These are phyloP conservation scores for Talaromyces liani DNA, from an alignment of 495 filamentous ascomycete species.

Conservation along the genomic window DNA sequence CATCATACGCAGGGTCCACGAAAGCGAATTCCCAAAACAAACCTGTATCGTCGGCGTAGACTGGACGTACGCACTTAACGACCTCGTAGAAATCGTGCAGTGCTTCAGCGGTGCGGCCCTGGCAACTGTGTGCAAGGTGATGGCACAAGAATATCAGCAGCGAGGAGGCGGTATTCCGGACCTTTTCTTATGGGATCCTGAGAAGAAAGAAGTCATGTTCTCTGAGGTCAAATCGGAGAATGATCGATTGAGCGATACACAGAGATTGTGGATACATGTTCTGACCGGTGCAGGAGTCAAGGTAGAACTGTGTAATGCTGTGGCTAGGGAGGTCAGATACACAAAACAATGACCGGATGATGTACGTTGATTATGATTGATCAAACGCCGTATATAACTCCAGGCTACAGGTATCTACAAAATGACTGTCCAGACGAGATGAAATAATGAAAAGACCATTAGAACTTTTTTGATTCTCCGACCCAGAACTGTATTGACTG, in stretches of 20 bases:
- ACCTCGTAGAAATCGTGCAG: constrained; percentile 71
- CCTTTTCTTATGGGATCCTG: constrained; percentile 73
- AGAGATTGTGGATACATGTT: constrained; percentile 95
- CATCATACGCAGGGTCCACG: constrained; percentile 62
- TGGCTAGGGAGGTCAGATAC: constrained; percentile 60
- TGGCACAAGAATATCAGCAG: constrained; percentile 89
- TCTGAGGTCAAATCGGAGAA: constrained; percentile 91
- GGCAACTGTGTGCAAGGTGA: constrained; percentile 78
- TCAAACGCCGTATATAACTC: background rate
- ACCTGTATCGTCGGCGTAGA: constrained; percentile 86
- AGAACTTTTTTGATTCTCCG: constrained; percentile 3
- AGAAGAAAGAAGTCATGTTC: constrained; percentile 64
- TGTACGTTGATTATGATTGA: background rate
- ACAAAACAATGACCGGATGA: background rate
- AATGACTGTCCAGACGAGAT: background rate
- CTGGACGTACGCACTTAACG: constrained; percentile 79
- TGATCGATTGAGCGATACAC: constrained; percentile 92
- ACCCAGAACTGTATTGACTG: background rate
- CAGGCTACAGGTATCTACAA: constrained; percentile 4
- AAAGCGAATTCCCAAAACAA: constrained; percentile 53
- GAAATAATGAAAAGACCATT: background rate
- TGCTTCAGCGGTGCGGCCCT: constrained; percentile 77
- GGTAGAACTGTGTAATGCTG: constrained; percentile 84
- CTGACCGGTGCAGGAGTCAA: constrained; percentile 72
- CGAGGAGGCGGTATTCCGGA: constrained; percentile 87